Evolutionary conservation across 345 rosid genomes (phyloP).

Genomic region (Lepidium aucheri): DNA sequence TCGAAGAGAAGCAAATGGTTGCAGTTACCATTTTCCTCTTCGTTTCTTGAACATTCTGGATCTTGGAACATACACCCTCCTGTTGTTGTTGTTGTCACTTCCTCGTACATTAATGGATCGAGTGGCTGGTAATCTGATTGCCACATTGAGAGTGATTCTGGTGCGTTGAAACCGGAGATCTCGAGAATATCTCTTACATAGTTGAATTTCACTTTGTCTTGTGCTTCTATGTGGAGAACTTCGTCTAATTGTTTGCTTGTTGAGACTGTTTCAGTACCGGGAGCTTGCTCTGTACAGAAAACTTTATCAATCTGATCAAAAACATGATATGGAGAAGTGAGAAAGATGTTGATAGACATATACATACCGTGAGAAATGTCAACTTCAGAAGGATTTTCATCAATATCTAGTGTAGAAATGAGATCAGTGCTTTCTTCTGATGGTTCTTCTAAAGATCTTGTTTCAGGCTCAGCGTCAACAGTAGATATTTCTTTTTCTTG

Average conservation of each 20-base stretch:
- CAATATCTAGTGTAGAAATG: neutral
- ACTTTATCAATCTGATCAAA: neutral
- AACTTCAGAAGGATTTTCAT: constrained; percentile 1
- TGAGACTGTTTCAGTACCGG: neutral
- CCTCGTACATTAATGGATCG: constrained; percentile 47
- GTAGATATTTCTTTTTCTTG: constrained; percentile 6
- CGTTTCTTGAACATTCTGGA: constrained; percentile 32
- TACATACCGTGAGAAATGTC: constrained; percentile 29
- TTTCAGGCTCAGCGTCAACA: constrained; percentile 6
- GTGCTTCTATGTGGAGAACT: constrained; percentile 30
- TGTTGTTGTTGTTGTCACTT: constrained; percentile 29
- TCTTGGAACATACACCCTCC: constrained; percentile 37
- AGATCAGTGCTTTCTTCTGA: constrained; percentile 18
- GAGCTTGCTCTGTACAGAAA: neutral
- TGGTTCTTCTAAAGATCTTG: constrained; percentile 1
- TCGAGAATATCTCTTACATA: constrained; percentile 63
- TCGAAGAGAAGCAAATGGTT: constrained; percentile 47
- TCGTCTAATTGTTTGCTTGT: constrained; percentile 16
- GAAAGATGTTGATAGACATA: neutral
- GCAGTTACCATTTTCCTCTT: constrained; percentile 36
- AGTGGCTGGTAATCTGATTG: constrained; percentile 57
- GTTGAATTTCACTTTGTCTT: constrained; percentile 42
- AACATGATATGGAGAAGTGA: neutral
- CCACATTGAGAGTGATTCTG: constrained; percentile 51
- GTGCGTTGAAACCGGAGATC: constrained; percentile 57